Evolutionary conservation across 805 yeast genomes (phyloP), one percentile per base, ranked within the genome.

Genomic region (Saccharomycopsis guyanensis): DNA sequence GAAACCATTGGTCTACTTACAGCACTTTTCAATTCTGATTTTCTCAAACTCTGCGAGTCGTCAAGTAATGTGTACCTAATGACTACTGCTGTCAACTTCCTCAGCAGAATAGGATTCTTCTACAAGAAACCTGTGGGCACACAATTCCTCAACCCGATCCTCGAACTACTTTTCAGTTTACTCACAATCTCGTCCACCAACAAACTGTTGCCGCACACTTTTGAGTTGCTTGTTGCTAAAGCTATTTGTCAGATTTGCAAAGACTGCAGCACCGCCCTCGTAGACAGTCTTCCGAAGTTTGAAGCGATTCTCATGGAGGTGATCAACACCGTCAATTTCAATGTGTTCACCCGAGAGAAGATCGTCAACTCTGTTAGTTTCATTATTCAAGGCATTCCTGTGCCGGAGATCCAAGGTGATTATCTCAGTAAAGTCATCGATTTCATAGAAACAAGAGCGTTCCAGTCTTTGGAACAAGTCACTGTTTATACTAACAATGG

Each of bases 281-380:
- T 59, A 1, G 60, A 53, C 2, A 70, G 70, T 40, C 58, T 79
- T 13, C 72, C 76, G 0, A 68, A 67, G 45, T 72, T 80, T 53
- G 77, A 77, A 50, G 56, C 57, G 0, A 62, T 78, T 2, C 61
- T 78, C 4, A 53, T 64, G 6, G 73, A 71, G 40, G 71, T 78
- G 73, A 57, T 79, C 7, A 60, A 60, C 12, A 67, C 69, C 43
- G 47, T 58, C 0, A 48, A 57, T 0, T 60, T 72, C 12, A 76
- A 70, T 45, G 53, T 70, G 20, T 59, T 73, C 40, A 73, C 77
- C 3, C 63, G 85, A 52, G 80, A 79, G 55, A 66, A 85, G 49
- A 66, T 84, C 60, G 68, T 76, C 33, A 74, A 77, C 50, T 72
- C 89, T 0, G 74, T 78, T 56, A 72, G 82, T 3, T 79, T 80